Conservation (phyloP, 2,329 filamentous ascomycete species). For the Scedosporium minutisporum region DNA sequence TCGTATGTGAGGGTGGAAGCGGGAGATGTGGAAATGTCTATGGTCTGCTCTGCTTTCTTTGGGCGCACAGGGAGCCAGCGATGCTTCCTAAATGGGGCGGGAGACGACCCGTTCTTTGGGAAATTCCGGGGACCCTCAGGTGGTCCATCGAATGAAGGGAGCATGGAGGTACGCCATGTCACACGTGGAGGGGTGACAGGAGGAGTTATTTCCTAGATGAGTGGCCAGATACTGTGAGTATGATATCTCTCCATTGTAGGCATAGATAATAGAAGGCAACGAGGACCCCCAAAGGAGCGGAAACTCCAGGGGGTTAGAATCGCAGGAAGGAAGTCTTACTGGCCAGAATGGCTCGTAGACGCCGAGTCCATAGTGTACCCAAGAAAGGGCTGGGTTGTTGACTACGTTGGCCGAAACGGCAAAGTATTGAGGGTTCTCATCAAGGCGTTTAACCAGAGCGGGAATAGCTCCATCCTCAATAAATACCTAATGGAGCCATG, state of each 20-base stretch:
- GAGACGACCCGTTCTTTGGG: slow-evolving; percentile 20
- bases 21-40: slow-evolving; percentile 16
- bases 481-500: slow-evolving; percentile 18
- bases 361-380: slow-evolving; percentile 44
- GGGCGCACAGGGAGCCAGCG: slow-evolving; percentile 37
- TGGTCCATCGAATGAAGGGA: slow-evolving; percentile 24
- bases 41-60: slow-evolving; percentile 21
- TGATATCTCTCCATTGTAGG: not conserved
- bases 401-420: slow-evolving; percentile 46
- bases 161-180: slow-evolving; percentile 27
- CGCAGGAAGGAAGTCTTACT: not conserved
- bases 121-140: slow-evolving; percentile 14
- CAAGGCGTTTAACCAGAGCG: slow-evolving; percentile 41
- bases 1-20: slow-evolving; percentile 38
- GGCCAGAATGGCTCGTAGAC: slow-evolving; percentile 37
- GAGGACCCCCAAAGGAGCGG: too few species aligned
- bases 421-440: slow-evolving; percentile 38
- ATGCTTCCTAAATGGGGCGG: slow-evolving; percentile 30
- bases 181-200: slow-evolving; percentile 16
- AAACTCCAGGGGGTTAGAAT: not conserved
- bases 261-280: too few species aligned
- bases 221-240: slow-evolving; percentile 24
- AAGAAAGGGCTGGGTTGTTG: slow-evolving; percentile 43
- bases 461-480: slow-evolving; percentile 34
- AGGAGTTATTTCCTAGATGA: slow-evolving; percentile 23